A percentile compares a stretch with the other conserved stretches of the same genome.
phyloP scores from a whole-genome alignment of 1,284 basidiomycete genomes.

The Cryptococcus sp. region DNA sequence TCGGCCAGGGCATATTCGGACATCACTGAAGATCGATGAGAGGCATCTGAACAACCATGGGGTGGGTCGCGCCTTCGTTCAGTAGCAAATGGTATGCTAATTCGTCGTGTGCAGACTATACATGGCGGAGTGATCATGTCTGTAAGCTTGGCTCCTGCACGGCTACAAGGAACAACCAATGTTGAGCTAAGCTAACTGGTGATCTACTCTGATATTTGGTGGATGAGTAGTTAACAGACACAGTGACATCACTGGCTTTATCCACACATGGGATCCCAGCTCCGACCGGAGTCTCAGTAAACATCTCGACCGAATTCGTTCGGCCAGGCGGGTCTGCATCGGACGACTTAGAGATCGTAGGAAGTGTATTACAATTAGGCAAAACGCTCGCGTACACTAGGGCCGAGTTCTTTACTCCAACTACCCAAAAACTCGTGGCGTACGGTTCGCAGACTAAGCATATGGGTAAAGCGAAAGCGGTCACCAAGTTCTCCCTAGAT shows the following conservation, averaged over 20 bases:
- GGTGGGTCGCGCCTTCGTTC: slow-evolving; percentile 19
- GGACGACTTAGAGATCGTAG: slow-evolving; percentile 40
- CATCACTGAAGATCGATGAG: slow-evolving; percentile 40
- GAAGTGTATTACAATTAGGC: slow-evolving; percentile 49
- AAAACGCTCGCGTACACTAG: slow-evolving; percentile 18
- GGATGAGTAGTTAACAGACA: slow-evolving; percentile 45
- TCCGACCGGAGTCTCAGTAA: slow-evolving; percentile 50
- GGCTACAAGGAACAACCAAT: slow-evolving; percentile 1
- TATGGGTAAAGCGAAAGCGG: slow-evolving; percentile 36
- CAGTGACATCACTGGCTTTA: slow-evolving; percentile 49
- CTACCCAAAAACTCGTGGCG: slow-evolving; percentile 46
- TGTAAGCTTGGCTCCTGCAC: slow-evolving; percentile 22
- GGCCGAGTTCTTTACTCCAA: slow-evolving; percentile 15
- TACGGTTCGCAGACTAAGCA: slow-evolving; percentile 52
- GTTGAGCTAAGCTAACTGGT: not conserved
- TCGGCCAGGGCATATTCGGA: slow-evolving; percentile 45
- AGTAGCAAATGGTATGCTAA: not conserved
- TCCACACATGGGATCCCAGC: slow-evolving; percentile 48
- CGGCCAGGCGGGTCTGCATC: slow-evolving; percentile 46
- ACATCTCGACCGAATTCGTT: slow-evolving; percentile 52
- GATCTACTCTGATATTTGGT: not conserved
- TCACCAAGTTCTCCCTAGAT: slow-evolving; percentile 34
- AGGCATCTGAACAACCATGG: slow-evolving; percentile 53
- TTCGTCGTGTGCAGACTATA: slow-evolving; percentile 37
- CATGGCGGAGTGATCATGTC: slow-evolving; percentile 52